These are phyloP conservation scores for Porphyrellus cyaneotinctus DNA, from an alignment of 768 basidiomycete species.

Conservation along the genomic window DNA sequence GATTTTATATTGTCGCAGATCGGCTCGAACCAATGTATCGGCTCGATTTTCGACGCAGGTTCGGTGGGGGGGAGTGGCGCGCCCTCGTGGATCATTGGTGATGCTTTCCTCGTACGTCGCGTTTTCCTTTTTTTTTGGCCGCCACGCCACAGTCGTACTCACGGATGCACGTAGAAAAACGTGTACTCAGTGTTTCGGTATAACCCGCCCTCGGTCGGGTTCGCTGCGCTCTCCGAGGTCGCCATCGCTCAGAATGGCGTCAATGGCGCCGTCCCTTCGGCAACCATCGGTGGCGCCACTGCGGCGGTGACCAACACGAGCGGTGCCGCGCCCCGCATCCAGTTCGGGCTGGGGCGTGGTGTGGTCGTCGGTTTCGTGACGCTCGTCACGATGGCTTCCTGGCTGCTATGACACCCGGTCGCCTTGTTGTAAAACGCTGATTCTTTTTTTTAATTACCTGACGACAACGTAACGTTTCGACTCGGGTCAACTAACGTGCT, in stretches of 20 bases:
- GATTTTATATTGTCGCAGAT: slow-evolving; percentile 46
- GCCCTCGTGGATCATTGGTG: slow-evolving; percentile 51
- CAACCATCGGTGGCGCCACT: slow-evolving; percentile 54
- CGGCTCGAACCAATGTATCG: slow-evolving; percentile 42
- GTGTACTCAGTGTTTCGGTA: slow-evolving; percentile 55
- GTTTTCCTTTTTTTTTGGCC: neutral
- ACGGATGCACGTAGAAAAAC: slow-evolving; percentile 38
- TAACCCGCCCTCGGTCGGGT: slow-evolving; percentile 47
- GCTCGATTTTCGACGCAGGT: slow-evolving; percentile 47
- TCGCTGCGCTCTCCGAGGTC: slow-evolving; percentile 40
- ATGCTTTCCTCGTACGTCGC: slow-evolving; percentile 39
- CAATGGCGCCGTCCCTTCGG: slow-evolving; percentile 40
- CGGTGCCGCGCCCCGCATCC: slow-evolving; percentile 1
- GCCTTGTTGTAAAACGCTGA: neutral
- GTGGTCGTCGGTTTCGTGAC: neutral
- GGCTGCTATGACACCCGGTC: slow-evolving; percentile 3
- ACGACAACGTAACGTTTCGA: neutral
- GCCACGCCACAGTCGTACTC: neutral
- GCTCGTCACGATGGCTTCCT: neutral
- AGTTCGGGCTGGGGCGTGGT: neutral
- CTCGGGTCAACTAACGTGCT: neutral
- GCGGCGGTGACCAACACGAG: slow-evolving; percentile 39
- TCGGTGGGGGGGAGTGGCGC: slow-evolving; percentile 27
- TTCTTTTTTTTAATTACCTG: neutral
- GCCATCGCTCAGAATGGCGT: slow-evolving; percentile 28